Evolutionary conservation across 2,329 filamentous ascomycete species (phyloP), one percentile per base, ranked within the genome.

Genomic region (Alternaria consortialis): DNA sequence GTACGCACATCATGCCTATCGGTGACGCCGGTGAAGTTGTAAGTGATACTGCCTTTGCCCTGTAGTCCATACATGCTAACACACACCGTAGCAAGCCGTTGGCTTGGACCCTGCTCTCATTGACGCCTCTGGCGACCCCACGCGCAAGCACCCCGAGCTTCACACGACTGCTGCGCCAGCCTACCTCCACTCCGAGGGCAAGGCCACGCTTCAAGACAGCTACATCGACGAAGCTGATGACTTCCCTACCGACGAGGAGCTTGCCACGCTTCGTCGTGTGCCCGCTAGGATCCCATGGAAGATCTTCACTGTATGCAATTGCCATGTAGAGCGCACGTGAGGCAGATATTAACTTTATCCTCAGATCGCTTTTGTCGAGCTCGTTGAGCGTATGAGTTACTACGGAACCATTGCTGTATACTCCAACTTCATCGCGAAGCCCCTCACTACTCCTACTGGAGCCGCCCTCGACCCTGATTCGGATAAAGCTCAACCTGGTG

Each of bases 401-500:
- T 79, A 79, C 52, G 77, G 76, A 42, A 77, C 75, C 23, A 66
- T 70, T 9, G 74, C 72, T 27, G 74, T 79, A 44, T 79, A 75
- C 64, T 72, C 73, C 69, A 80, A 80, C 70, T 80, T 75, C 73
- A 79, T 80, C 58, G 67, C 72, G 50, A 58, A 71, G 66, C 60
- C 71, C 25, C 42, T 74, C 52, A 58, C 20, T 6, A 78, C 76
- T 1, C 60, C 69, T 12, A 77, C 76, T 5, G 77, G 76, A 11
- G 68, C 65, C 27, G 74, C 77, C 0, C 31, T 70, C 5, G 4
- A 77, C 56, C 76, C 77, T 32, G 25, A 54, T 34, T 55, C 62
- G 52, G 69, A 48, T 8, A 56, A 79, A 31, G 76, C 75, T 20
- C 72, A 76, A 42, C 80, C 85, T 3, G 84, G 84, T 70, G 86